phyloP scores from a whole-genome alignment of 345 rosid species.

The Eucalyptus grandis region DNA sequence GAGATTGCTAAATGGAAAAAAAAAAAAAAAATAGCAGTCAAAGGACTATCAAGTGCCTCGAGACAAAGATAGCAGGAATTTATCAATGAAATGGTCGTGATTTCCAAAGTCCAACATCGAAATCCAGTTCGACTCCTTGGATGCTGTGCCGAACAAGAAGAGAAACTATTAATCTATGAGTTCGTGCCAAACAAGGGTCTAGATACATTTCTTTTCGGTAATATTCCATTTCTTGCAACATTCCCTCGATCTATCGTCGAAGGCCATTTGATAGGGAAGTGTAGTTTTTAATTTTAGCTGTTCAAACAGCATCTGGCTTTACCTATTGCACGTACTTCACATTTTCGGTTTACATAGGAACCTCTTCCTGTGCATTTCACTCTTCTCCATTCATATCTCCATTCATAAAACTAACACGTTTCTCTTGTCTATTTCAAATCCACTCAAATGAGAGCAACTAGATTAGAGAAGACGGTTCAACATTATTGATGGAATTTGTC shows the following conservation, averaged over 20 bases:
- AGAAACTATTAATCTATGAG: constrained; percentile 17
- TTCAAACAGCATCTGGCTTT: background rate
- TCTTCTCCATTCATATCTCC: background rate
- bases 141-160: constrained; percentile 3
- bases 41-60: constrained; percentile 12
- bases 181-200: constrained; percentile 23
- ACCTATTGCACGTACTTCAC: background rate
- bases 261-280: background rate
- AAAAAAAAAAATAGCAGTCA: constrained; percentile 20
- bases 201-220: constrained; percentile 13
- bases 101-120: constrained; percentile 20
- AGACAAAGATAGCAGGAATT: constrained; percentile 20
- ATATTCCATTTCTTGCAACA: background rate
- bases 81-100: constrained; percentile 19
- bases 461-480: constrained; percentile 21
- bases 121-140: constrained; percentile 13
- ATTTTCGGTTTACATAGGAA: background rate
- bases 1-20: constrained; percentile 4
- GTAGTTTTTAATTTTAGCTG: background rate
- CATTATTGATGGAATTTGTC: constrained; percentile 30
- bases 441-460: background rate
- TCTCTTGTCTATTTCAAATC: constrained; percentile 15
- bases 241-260: background rate
- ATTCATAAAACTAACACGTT: background rate
- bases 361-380: background rate